Evolutionary conservation across 352 stramenopile species (phyloP).

Genomic region (Paralagenidium karlingii): DNA sequence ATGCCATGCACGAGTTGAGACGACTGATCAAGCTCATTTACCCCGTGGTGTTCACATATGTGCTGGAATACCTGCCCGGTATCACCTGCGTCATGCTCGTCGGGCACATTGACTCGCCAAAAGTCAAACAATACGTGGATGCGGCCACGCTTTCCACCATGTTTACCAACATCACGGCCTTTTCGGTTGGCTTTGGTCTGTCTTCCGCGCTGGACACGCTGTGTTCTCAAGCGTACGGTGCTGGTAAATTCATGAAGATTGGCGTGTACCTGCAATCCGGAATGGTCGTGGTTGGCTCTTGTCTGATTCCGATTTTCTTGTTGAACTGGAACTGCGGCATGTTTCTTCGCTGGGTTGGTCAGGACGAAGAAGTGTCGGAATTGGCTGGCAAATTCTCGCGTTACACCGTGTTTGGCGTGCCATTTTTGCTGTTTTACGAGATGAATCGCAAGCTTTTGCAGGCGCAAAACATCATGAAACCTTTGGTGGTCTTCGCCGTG

Average conservation of each 20-base stretch:
- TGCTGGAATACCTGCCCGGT: slow-evolving; percentile 37
- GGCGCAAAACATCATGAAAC: slow-evolving; percentile 52
- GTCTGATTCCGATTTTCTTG: slow-evolving; percentile 43
- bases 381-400: slow-evolving; percentile 42
- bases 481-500: slow-evolving; percentile 42
- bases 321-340: slow-evolving; percentile 63
- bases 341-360: slow-evolving; percentile 51
- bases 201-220: slow-evolving; percentile 83
- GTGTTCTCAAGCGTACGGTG: slow-evolving; percentile 72
- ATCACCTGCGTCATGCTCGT: slow-evolving; percentile 50
- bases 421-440: slow-evolving; percentile 70
- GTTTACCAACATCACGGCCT: slow-evolving; percentile 73
- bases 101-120: slow-evolving; percentile 36
- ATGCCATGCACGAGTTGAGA: slow-evolving; percentile 24
- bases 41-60: slow-evolving; percentile 31
- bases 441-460: slow-evolving; percentile 61
- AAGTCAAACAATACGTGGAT: slow-evolving; percentile 46
- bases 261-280: slow-evolving; percentile 79
- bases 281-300: slow-evolving; percentile 37
- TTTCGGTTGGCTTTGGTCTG: slow-evolving; percentile 66
- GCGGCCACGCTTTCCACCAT: slow-evolving; percentile 47
- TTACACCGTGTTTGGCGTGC: slow-evolving; percentile 51
- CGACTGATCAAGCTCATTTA: slow-evolving; percentile 29
- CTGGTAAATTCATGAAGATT: slow-evolving; percentile 50
- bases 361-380: slow-evolving; percentile 17